Evolutionary conservation across 495 filamentous ascomycete genomes (phyloP).

Genomic region (Viridothelium virens): DNA sequence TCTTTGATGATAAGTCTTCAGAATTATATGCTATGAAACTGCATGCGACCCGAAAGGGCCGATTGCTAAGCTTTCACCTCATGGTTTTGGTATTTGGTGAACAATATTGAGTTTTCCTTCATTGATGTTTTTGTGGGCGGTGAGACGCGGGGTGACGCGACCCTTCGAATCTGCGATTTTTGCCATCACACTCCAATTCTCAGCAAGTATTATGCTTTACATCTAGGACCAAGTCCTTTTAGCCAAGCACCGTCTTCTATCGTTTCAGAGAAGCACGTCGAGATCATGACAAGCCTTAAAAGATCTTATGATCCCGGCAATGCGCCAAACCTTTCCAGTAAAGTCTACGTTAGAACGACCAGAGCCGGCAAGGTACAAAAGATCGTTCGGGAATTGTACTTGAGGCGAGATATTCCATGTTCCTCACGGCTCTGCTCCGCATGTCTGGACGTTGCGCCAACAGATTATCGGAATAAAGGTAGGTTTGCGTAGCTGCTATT

Average conservation of each 20-base stretch:
- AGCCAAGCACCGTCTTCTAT: background rate
- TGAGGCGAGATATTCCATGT: conserved; percentile 94
- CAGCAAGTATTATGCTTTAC: background rate
- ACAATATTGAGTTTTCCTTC: too few species aligned
- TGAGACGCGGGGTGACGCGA: background rate
- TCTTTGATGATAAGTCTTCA: background rate
- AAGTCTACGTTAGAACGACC: conserved; percentile 86
- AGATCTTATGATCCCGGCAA: conserved; percentile 61
- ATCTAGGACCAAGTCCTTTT: background rate
- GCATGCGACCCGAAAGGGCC: too few species aligned
- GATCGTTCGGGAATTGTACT: conserved; percentile 92
- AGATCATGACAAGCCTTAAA: conserved; percentile 76
- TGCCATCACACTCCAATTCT: background rate
- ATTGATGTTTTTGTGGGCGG: background rate
- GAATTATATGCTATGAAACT: background rate
- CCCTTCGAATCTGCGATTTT: background rate
- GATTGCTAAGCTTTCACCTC: background rate
- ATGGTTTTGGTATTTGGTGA: background rate
- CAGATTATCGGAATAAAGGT: conserved; percentile 72
- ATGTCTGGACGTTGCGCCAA: conserved; percentile 63
- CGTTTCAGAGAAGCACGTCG: background rate
- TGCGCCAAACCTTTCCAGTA: conserved; percentile 75
- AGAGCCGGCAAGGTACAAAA: conserved; percentile 96
- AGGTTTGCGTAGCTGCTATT: conserved; percentile 22
- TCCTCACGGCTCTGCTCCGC: conserved; percentile 78